Base-by-base conservation (phyloP, 108 stramenopile species). In the Pinguiococcus pyrenoidosus region DNA sequence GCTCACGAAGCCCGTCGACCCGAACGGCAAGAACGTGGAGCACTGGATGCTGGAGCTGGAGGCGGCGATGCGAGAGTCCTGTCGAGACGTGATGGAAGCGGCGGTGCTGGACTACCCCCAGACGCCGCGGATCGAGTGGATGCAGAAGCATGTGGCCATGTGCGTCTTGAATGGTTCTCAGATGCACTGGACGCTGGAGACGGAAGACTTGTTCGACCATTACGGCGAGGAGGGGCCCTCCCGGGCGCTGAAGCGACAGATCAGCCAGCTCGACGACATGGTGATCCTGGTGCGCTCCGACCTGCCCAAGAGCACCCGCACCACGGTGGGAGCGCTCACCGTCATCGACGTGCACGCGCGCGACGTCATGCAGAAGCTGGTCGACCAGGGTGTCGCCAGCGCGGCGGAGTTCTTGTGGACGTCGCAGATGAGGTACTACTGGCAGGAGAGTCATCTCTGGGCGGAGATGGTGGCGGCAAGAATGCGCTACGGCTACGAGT, bases 331-430 rank as follows among this genome's bases (percentile, higher is more conserved):
- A 21, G 77, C 77, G 1, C 66, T 78, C 24, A 74, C 75, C 16
- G 74, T 75, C 35, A 74, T 77, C 20, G 78, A 79, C 37, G 78
- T 79, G 29, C 75, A 79, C 49, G 76, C 75, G 20, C 64, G 78
- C 12, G 78, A 79, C 27, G 77, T 76, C n/a, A 75, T 65, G 57
- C 37, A 44, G 7, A 67, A 67, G 27, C 52, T 75, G 20, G 61
- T 60, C 14, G 50, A 67, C 23, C 65, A 70, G 14, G 45, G 44
- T 4, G 72, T 75, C 16, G 34, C 25, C 1, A 50, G 32, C 27
- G 68, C 51, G 59, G 61, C 37, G 20, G 72, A 63, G 14, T 72
- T 66, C 25, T 9, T 44, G 12, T 74, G 73, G 73, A 58, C 41
- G 17, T 57, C 54, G 17, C 73, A 74, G 51, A 46, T 74, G 56